Evolutionary conservation across 768 basidiomycete genomes (phyloP), one percentile per base, ranked within the genome.

Genomic region (Hericium alpestre): DNA sequence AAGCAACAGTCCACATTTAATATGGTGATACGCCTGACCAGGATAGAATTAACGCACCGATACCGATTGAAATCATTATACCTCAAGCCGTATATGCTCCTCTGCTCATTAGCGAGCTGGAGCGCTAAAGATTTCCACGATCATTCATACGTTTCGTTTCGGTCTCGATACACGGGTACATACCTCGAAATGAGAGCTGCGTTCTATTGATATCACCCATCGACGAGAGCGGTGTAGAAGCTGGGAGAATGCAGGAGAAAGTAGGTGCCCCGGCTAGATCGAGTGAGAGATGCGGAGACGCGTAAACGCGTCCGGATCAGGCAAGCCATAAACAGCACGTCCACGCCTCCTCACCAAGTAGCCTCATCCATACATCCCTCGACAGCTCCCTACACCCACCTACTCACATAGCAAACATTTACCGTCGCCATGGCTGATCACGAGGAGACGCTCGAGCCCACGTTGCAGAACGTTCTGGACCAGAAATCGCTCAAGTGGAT

Each of bases 401-500:
- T 49, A 52, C 40, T 18, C 32, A 32, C 32, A 32, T 32, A 32
- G 32, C 8, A 32, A 32, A 32, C 32, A 32, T 32, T 9, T 32
- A 32, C 32, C 32, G 32, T 32, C 4, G 32, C 49, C 61, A 84
- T 86, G 83, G 67, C 79, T 22, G 43, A 46, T 22, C 32, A 32
- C 39, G 76, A 83, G 56, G 85, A 86, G 64, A 75, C 78, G 1
- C 80, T 95, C 43, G 79, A 81, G 15, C 84, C 95, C 18, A 93
- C 92, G 16, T 82, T 99, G 8, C 92, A 96, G 76, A 97, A 96
- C 68, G 76, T 99, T 51, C 74, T 99, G 32, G 94, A 97, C 71
- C 95, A 99, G 73, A 85, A 80, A 63, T 84, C 85, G 22, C 73
- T 97, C 59, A 96, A 97, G 70, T 99, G 95, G 95, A 97, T 99